Percentiles rank a stretch among this genome's conserved stretches.
Conservation (phyloP, 1,284 basidiomycete species). For the Boletus hoseneyae region DNA sequence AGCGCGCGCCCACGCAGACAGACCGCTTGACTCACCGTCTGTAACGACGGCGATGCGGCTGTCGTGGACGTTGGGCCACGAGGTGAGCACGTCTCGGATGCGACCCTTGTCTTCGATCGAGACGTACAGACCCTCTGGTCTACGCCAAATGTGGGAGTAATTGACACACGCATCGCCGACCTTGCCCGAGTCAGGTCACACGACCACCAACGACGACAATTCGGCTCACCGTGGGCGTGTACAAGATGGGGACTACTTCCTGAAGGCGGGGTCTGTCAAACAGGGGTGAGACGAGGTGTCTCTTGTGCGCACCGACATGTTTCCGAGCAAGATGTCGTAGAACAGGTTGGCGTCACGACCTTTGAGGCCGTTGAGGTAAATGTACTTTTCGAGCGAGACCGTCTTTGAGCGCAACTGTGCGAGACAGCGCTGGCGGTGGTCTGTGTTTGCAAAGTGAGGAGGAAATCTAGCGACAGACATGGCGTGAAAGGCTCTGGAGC, state of each 20-base stretch:
- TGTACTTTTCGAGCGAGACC: slow-evolving; percentile 63
- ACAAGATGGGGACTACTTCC: slow-evolving; percentile 64
- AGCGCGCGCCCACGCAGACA: background rate
- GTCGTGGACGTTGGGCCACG: slow-evolving; percentile 52
- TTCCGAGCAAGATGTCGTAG: slow-evolving; percentile 54
- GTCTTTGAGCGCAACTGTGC: slow-evolving; percentile 59
- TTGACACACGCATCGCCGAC: slow-evolving; percentile 80
- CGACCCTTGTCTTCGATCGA: slow-evolving; percentile 70
- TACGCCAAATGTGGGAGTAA: slow-evolving; percentile 72
- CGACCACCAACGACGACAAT: slow-evolving; percentile 12
- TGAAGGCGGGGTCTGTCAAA: slow-evolving; percentile 6
- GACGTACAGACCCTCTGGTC: slow-evolving; percentile 70
- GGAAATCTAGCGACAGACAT: slow-evolving; percentile 38
- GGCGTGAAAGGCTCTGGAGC: slow-evolving; percentile 16
- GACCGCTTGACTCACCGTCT: slow-evolving; percentile 49
- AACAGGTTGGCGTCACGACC: slow-evolving; percentile 63
- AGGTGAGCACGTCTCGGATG: slow-evolving; percentile 56
- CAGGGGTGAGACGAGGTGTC: background rate
- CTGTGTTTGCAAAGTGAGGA: slow-evolving; percentile 48
- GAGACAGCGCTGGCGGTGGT: slow-evolving; percentile 58
- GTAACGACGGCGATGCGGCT: slow-evolving; percentile 74
- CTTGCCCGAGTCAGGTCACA: slow-evolving; percentile 31
- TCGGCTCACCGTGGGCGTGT: slow-evolving; percentile 63
- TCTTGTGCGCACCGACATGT: slow-evolving; percentile 46
- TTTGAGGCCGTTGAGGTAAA: slow-evolving; percentile 65